These are phyloP conservation scores for Fusarium bactridioides DNA, from an alignment of 2,329 filamentous ascomycete species.

Conservation along the genomic window DNA sequence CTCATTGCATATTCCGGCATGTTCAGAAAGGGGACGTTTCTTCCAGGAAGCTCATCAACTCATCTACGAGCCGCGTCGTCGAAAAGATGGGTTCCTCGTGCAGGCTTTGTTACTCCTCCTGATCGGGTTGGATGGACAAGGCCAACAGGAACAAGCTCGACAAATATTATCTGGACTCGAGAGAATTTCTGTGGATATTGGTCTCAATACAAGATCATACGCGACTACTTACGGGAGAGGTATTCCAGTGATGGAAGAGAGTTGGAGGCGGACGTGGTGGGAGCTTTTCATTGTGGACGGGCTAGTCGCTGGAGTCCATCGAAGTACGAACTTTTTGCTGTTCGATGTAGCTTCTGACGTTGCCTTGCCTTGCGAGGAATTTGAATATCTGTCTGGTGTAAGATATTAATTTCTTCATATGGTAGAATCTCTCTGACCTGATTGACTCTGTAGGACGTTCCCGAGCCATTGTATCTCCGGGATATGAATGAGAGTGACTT, in stretches of 20 bases:
- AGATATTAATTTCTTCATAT: conserved; percentile 33
- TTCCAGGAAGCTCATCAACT: conserved; percentile 66
- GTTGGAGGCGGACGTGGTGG: conserved; percentile 92
- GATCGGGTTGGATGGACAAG: conserved; percentile 79
- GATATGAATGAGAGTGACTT: conserved; percentile 83
- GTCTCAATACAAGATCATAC: conserved; percentile 75
- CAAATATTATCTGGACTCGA: conserved; percentile 74
- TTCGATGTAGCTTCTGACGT: conserved; percentile 74
- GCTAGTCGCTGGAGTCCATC: conserved; percentile 82
- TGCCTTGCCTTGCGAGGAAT: conserved; percentile 82
- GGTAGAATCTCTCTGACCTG: conserved; percentile 17
- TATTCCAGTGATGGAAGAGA: conserved; percentile 77
- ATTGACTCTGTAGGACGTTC: conserved; percentile 56
- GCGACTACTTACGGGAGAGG: conserved; percentile 69
- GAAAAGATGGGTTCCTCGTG: conserved; percentile 69
- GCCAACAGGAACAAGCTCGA: conserved; percentile 73
- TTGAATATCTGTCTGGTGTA: conserved; percentile 70
- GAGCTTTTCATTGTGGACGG: conserved; percentile 81
- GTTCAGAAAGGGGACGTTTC: conserved; percentile 56
- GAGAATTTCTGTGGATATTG: conserved; percentile 76
- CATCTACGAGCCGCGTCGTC: conserved; percentile 55
- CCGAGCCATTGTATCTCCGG: conserved; percentile 68
- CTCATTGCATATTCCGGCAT: conserved; percentile 62
- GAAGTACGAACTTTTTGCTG: conserved; percentile 73
- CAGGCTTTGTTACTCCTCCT: conserved; percentile 81